Evolutionary conservation across 1,284 basidiomycete species (phyloP).

Genomic region (Cryptococcus neoformans): DNA sequence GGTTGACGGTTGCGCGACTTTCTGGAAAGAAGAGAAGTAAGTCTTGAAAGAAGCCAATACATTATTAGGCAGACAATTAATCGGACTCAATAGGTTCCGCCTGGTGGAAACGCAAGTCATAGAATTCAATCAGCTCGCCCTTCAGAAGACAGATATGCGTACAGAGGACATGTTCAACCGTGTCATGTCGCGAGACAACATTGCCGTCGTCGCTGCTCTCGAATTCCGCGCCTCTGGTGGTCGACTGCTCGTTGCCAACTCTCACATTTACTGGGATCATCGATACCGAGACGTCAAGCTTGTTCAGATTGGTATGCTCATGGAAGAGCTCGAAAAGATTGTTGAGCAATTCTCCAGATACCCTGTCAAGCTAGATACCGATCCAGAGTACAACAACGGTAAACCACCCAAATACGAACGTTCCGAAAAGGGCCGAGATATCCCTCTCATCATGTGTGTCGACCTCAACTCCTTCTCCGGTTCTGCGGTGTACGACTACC

Average conservation of each 20-base stretch:
- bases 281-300: slow-evolving; percentile 95
- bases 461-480: slow-evolving; percentile 90
- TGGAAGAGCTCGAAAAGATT: slow-evolving; percentile 91
- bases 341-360: slow-evolving; percentile 63
- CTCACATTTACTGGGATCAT: slow-evolving; percentile 93
- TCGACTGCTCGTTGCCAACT: slow-evolving; percentile 83
- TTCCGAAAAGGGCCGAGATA: slow-evolving; percentile 57
- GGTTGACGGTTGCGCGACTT: slow-evolving; percentile 97
- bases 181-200: slow-evolving; percentile 92
- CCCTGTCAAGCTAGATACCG: slow-evolving; percentile 38
- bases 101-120: slow-evolving; percentile 92
- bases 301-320: slow-evolving; percentile 85
- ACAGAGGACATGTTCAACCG: slow-evolving; percentile 99
- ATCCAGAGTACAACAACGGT: slow-evolving; percentile 32
- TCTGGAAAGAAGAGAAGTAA: slow-evolving; percentile 86
- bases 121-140: slow-evolving; percentile 91
- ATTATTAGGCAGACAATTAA: neutral
- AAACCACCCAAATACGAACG: slow-evolving; percentile 43
- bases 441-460: slow-evolving; percentile 86
- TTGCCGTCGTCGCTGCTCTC: slow-evolving; percentile 82
- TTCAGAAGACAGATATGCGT: slow-evolving; percentile 93
- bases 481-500: slow-evolving; percentile 90
- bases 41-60: slow-evolving; percentile 38
- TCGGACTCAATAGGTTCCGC: slow-evolving; percentile 62
- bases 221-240: slow-evolving; percentile 85